Evolutionary conservation across 2,329 filamentous ascomycete species (phyloP), one percentile per base, ranked within the genome.

Genomic region (Triangularia setosa): DNA sequence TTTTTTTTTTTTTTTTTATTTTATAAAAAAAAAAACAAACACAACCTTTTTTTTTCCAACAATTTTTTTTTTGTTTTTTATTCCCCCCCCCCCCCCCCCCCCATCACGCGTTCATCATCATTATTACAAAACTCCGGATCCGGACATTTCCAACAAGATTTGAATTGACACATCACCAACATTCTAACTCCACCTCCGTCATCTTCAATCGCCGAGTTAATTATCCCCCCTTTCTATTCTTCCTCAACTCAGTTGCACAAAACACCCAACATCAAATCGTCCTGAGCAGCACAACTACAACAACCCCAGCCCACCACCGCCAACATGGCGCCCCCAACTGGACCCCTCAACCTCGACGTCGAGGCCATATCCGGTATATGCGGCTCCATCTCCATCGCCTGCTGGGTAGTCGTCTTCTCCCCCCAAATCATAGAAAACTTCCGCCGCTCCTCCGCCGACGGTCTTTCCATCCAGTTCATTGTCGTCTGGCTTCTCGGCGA

Each of bases 391-490:
- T 97, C 92, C 55, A 97, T 99, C 74, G 93, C 93, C 59, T 97
- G 93, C 75, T 97, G 95, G 95, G 91, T 98, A 64, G 92, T 98
- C 35, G 95, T 99, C 64, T 99, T 97, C 80, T 95, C 92, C 0
- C 95, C 95, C 1, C 95, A 99, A 72, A 97, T 99, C 71, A 89
- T 97, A 71, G 92, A 97, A 74, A 97, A 97, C 75, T 97, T 97
- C 79, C 89, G 88, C 68, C 87, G 93, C 63, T 81, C 86, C 69
- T 96, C 90, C 48, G 92, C 93, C 64, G 92, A 97, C 75, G 94
- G 93, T 2, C 83, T 98, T 1, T 96, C 92, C 0, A 85, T 97
- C 14, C 89, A 94, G 63, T 99, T 98, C 80, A 88, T 98, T 73
- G 88, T 96, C 65, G 86, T 96, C 72, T 99, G 95, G 95, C 84